A percentile compares a stretch with the other conserved stretches of the same genome.
These are phyloP conservation scores for Cercospora sp. DNA, from an alignment of 2,329 filamentous ascomycete species.

Conservation along the genomic window DNA sequence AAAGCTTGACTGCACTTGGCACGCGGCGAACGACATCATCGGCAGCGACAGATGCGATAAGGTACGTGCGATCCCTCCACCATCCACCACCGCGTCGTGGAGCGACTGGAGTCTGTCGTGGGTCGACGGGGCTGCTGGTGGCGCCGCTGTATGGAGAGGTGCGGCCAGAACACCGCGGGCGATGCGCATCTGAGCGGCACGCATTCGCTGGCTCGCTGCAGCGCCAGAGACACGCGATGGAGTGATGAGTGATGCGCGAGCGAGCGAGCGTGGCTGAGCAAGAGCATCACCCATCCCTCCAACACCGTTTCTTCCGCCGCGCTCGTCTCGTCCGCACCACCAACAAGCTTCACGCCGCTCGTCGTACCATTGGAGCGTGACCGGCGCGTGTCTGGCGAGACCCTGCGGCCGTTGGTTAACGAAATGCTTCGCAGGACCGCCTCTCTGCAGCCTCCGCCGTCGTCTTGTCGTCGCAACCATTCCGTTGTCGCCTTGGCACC, in stretches of 20 bases:
- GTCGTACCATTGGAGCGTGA: neutral
- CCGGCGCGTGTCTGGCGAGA: neutral
- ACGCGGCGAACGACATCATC: neutral
- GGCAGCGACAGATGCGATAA: neutral
- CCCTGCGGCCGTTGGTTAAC: neutral
- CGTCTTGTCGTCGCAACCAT: neutral
- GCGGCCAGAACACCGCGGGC: neutral
- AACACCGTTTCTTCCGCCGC: neutral
- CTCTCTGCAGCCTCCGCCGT: neutral
- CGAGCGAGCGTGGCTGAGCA: neutral
- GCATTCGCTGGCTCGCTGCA: neutral
- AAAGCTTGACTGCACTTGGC: constrained; percentile 16
- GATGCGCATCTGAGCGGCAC: neutral
- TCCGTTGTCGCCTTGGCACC: neutral
- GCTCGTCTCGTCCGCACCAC: neutral
- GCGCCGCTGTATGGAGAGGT: neutral
- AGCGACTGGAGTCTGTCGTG: neutral
- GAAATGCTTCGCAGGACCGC: constrained; percentile 1
- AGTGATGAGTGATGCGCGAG: neutral
- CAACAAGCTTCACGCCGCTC: neutral
- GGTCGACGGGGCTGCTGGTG: neutral
- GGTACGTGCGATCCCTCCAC: constrained; percentile 2
- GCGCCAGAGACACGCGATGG: neutral
- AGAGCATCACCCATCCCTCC: neutral
- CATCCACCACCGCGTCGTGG: neutral